These are phyloP conservation scores for Monascus ruber DNA, from an alignment of 2,329 filamentous ascomycete species.

Conservation along the genomic window DNA sequence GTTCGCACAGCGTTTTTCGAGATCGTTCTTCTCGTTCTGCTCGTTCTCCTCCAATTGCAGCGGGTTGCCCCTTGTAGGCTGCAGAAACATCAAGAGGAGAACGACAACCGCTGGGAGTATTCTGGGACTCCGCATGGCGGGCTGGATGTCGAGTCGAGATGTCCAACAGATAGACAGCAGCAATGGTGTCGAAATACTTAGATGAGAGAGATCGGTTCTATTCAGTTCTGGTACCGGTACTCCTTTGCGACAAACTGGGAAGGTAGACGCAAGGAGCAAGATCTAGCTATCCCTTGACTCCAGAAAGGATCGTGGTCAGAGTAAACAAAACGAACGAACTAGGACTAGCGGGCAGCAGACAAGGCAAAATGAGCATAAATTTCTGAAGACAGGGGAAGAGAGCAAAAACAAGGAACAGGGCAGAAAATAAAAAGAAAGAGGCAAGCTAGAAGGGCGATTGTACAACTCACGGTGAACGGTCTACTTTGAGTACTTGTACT, in stretches of 20 bases:
- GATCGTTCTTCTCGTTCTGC: conserved; percentile 1
- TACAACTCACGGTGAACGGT: conserved; percentile 1
- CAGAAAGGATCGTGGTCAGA: too few species aligned
- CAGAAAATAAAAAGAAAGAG: conserved; percentile 3
- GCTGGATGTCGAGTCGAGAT: neutral
- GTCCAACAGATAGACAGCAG: too few species aligned
- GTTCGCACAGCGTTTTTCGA: conserved; percentile 34
- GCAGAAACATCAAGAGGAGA: neutral
- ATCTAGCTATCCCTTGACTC: too few species aligned
- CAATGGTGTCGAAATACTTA: too few species aligned
- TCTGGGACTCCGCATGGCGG: neutral
- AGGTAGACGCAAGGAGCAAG: too few species aligned
- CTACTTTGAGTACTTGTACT: neutral
- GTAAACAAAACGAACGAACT: too few species aligned
- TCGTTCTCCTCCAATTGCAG: neutral
- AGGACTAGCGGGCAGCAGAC: too few species aligned
- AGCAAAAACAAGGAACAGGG: conserved; percentile 8
- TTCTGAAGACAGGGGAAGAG: conserved; percentile 2
- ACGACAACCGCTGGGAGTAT: neutral
- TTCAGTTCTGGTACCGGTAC: too few species aligned
- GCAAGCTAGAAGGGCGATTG: conserved; percentile 7
- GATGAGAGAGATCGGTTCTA: too few species aligned
- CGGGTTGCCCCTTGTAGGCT: too few species aligned
- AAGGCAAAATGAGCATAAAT: conserved; percentile 1
- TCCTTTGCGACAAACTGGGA: too few species aligned